Percentiles rank a stretch among this genome's conserved stretches.
Evolutionary conservation across 2,329 filamentous ascomycete species (phyloP).

Genomic region (Periglandula ipomoeae): DNA sequence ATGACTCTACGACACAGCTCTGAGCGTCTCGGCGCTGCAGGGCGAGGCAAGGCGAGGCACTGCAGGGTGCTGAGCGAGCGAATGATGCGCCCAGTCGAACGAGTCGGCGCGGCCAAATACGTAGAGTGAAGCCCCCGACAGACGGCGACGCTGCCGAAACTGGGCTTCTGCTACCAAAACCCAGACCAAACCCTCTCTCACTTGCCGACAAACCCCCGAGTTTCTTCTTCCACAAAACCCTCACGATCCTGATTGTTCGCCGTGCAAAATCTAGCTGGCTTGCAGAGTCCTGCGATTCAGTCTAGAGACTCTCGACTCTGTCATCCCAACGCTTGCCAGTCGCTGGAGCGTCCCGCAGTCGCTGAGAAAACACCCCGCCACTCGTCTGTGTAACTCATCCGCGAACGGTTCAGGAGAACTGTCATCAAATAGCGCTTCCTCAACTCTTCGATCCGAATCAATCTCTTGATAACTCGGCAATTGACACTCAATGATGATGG

Average conservation of each 20-base stretch:
- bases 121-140: background rate
- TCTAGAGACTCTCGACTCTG: background rate
- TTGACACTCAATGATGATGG: slow-evolving; percentile 49
- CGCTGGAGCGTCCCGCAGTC: background rate
- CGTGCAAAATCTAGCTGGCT: background rate
- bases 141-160: background rate
- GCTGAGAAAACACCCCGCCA: background rate
- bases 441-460: background rate
- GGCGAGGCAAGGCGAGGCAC: too few species aligned
- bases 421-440: background rate
- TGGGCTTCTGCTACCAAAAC: background rate
- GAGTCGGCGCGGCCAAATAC: slow-evolving; percentile 1
- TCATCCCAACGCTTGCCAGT: background rate
- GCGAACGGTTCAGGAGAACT: background rate
- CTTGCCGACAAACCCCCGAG: background rate
- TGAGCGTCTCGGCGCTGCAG: background rate
- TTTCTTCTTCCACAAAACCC: background rate
- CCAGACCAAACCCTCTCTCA: background rate
- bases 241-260: background rate
- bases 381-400: background rate
- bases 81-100: background rate
- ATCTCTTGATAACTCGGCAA: background rate
- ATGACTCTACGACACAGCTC: too few species aligned
- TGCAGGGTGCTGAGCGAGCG: too few species aligned
- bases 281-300: slow-evolving; percentile 2